Percentiles rank a stretch among this genome's conserved stretches.
Evolutionary conservation across 768 basidiomycete species (phyloP).

Genomic region (Boletus edulis): DNA sequence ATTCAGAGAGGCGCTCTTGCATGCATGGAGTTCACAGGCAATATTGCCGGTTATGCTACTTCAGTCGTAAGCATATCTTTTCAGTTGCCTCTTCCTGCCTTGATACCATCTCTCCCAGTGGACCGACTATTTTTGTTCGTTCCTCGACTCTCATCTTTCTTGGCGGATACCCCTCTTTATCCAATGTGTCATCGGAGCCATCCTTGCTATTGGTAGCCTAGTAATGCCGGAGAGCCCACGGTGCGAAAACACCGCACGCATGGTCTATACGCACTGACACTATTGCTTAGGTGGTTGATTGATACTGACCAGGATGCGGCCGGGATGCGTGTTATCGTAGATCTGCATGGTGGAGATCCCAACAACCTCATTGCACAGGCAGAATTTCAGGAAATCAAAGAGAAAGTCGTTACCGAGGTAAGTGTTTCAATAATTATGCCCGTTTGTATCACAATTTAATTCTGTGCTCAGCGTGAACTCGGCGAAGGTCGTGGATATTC

Average conservation of each 20-base stretch:
- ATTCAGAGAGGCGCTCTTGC: slow-evolving; percentile 82
- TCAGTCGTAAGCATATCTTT: slow-evolving; percentile 65
- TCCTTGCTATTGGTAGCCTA: slow-evolving; percentile 77
- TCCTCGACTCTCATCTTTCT: slow-evolving; percentile 77
- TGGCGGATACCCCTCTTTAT: slow-evolving; percentile 90
- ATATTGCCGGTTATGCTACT: slow-evolving; percentile 86
- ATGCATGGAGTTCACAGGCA: slow-evolving; percentile 94
- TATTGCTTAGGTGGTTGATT: slow-evolving; percentile 71
- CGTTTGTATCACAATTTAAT: neutral
- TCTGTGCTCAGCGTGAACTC: slow-evolving; percentile 57
- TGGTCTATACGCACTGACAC: slow-evolving; percentile 1
- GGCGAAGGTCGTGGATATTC: slow-evolving; percentile 75
- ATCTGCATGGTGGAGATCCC: slow-evolving; percentile 81
- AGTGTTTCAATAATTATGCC: slow-evolving; percentile 7
- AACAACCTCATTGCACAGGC: slow-evolving; percentile 64
- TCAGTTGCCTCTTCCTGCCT: neutral
- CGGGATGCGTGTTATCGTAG: slow-evolving; percentile 83
- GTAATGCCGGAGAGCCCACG: slow-evolving; percentile 90
- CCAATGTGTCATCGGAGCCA: slow-evolving; percentile 82
- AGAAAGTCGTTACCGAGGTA: slow-evolving; percentile 69
- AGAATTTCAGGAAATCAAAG: slow-evolving; percentile 92
- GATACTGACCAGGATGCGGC: slow-evolving; percentile 81
- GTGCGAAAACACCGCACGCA: slow-evolving; percentile 33
- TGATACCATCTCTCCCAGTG: slow-evolving; percentile 48
- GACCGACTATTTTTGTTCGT: slow-evolving; percentile 94